phyloP scores from a whole-genome alignment of 306 rosid species.

The Elaeagnus macrophylla region DNA sequence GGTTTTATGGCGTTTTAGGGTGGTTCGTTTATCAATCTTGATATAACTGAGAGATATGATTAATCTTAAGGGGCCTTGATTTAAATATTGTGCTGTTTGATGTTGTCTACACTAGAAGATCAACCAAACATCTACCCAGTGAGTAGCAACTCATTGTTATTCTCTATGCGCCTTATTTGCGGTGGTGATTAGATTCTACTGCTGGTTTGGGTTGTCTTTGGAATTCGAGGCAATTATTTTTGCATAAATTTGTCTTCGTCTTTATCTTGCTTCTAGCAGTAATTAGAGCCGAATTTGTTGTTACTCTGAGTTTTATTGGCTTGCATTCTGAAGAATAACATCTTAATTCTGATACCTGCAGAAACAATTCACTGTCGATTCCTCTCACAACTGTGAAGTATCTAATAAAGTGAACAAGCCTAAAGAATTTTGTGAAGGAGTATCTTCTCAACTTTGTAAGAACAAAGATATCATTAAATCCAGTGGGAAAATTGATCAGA shows the following conservation, averaged over 20 bases:
- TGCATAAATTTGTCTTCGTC: not conserved
- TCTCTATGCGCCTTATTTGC: not conserved
- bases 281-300: not conserved
- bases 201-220: not conserved
- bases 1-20: conserved; percentile 15
- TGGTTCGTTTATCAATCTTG: not conserved
- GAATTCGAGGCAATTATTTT: not conserved
- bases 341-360: conserved; percentile 20
- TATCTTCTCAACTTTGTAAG: conserved; percentile 20
- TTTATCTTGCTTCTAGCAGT: not conserved
- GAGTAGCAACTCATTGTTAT: not conserved
- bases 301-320: not conserved
- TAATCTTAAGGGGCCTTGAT: no score
- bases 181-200: not conserved
- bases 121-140: not conserved
- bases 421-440: conserved; percentile 21
- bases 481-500: conserved; percentile 21
- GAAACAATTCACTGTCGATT: conserved; percentile 34
- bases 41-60: not conserved
- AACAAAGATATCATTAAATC: conserved; percentile 20
- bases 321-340: not conserved
- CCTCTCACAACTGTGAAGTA: conserved; percentile 9
- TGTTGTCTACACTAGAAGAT: not conserved
- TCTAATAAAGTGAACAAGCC: conserved; percentile 20
- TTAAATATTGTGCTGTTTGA: no score